Percentiles rank a stretch among this genome's conserved stretches.
phyloP scores from a whole-genome alignment of 306 rosid genomes.

The Quercus variabilis region DNA sequence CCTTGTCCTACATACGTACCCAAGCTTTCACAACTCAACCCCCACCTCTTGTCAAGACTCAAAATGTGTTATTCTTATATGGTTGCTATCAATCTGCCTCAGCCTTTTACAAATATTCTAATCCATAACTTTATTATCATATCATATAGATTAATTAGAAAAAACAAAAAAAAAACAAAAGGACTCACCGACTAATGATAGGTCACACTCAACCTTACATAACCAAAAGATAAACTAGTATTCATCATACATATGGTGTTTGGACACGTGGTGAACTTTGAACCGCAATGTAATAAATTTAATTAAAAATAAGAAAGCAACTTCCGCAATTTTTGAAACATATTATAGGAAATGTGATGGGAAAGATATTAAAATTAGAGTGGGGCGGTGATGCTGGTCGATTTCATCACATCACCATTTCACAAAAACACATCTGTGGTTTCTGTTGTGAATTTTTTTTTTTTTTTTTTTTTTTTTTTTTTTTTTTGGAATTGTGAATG shows the following conservation, averaged over 20 bases:
- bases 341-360: conserved; percentile 2
- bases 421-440: no score
- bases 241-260: not conserved
- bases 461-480: no score
- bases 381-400: conserved; percentile 37
- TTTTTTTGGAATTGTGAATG: no score
- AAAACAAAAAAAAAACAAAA: not conserved
- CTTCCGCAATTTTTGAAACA: not conserved
- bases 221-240: not conserved
- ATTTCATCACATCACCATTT: conserved; percentile 6
- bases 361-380: not conserved
- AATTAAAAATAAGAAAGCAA: not conserved
- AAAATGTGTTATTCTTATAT: no score
- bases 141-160: not conserved
- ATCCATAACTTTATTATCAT: not conserved
- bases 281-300: conserved; percentile 21
- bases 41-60: no score
- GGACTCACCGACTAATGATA: conserved; percentile 41
- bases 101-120: not conserved
- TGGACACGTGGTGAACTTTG: conserved; percentile 27
- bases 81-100: not conserved
- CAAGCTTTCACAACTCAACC: no score
- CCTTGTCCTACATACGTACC: no score
- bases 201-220: conserved; percentile 36
- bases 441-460: no score